Conservation (phyloP, 495 filamentous ascomycete genomes). For the Aspergillus sclerotioniger region DNA sequence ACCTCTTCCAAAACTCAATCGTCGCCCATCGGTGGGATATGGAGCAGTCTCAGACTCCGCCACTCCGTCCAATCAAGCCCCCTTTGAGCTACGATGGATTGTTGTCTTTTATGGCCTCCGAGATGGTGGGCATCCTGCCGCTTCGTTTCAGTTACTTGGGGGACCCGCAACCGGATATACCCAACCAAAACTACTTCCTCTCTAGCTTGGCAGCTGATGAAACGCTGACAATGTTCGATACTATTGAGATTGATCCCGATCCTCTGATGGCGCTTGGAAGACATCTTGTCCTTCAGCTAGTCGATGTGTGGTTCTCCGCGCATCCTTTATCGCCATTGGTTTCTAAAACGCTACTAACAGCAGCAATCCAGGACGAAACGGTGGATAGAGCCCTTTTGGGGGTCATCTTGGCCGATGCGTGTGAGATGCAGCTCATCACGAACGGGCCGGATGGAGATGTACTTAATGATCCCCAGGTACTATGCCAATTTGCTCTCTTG, state of each 20-base stretch:
- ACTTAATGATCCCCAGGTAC: background rate
- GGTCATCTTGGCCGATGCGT: constrained; percentile 9
- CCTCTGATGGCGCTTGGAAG: background rate
- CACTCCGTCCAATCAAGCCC: background rate
- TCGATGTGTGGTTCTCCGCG: constrained; percentile 11
- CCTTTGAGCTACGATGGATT: constrained; percentile 1
- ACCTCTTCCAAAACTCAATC: background rate
- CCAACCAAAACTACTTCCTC: background rate
- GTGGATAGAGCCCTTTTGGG: constrained; percentile 4
- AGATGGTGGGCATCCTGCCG: constrained; percentile 6
- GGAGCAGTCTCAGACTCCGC: background rate
- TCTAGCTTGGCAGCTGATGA: constrained; percentile 1
- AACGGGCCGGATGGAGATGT: background rate
- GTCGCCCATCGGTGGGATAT: background rate
- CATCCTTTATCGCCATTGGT: constrained; percentile 10
- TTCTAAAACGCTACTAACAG: constrained; percentile 8
- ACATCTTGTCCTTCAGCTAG: constrained; percentile 6
- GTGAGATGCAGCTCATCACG: background rate
- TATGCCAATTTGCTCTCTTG: background rate
- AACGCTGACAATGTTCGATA: constrained; percentile 2
- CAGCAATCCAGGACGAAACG: background rate
- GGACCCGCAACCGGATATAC: background rate
- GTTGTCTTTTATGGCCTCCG: constrained; percentile 4
- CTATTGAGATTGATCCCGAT: too few relatives aligned
- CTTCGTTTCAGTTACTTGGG: constrained; percentile 1